A percentile compares a stretch with the other conserved stretches of the same genome.
Evolutionary conservation across 2,329 filamentous ascomycete genomes (phyloP).

Genomic region (Fonsecaea erecta): DNA sequence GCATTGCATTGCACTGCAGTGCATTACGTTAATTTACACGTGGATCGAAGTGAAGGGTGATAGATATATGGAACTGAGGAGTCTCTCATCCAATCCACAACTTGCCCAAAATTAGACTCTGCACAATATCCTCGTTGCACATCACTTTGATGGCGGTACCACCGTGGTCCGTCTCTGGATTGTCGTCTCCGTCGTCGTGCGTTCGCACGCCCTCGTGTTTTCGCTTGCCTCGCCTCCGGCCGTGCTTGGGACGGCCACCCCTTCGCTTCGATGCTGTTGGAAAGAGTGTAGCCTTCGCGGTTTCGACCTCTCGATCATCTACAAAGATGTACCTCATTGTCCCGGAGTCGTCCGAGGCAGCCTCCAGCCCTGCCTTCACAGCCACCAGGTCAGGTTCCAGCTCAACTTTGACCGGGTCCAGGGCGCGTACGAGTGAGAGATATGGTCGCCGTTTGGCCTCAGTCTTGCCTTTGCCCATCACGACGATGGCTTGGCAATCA

Average conservation of each 20-base stretch:
- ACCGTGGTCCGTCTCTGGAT: constrained; percentile 50
- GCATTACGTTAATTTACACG: not conserved
- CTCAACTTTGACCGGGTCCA: constrained; percentile 71
- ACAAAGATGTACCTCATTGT: constrained; percentile 80
- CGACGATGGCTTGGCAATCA: constrained; percentile 70
- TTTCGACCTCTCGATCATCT: constrained; percentile 65
- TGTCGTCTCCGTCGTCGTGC: not conserved
- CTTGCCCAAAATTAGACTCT: constrained; percentile 86
- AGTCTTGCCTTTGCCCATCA: constrained; percentile 67
- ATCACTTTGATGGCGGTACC: constrained; percentile 63
- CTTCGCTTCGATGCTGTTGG: constrained; percentile 30
- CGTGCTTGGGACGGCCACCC: not conserved
- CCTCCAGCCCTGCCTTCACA: constrained; percentile 57
- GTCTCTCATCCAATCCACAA: constrained; percentile 50
- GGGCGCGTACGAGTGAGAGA: constrained; percentile 76
- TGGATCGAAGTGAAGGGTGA: not conserved
- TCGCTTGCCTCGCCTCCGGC: constrained; percentile 32
- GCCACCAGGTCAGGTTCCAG: constrained; percentile 69
- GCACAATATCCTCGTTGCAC: constrained; percentile 84
- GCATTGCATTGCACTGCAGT: not conserved
- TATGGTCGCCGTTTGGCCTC: constrained; percentile 72
- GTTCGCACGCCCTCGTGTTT: constrained; percentile 37
- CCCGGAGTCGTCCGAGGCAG: not conserved
- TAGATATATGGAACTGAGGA: not conserved
- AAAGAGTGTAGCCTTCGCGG: constrained; percentile 53